Conservation (phyloP, 768 basidiomycete genomes). For the Lactarius hatsudake region DNA sequence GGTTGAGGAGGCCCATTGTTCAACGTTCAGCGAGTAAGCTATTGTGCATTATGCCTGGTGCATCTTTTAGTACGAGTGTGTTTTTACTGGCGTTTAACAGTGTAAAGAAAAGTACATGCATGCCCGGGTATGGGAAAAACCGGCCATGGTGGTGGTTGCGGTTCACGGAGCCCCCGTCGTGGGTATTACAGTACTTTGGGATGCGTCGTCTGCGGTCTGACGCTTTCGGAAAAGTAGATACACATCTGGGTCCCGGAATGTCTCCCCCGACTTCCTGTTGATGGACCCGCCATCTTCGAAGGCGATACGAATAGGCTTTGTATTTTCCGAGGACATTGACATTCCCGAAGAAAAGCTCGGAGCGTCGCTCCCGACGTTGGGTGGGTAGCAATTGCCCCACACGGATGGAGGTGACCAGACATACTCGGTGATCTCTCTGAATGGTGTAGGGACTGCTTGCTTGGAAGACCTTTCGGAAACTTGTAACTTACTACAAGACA, state of each 20-base stretch:
- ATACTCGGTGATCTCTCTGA: too few relatives aligned
- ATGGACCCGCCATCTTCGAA: not conserved
- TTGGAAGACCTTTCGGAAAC: not conserved
- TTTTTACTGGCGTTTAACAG: too few relatives aligned
- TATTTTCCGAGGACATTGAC: not conserved
- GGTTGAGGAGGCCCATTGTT: too few relatives aligned
- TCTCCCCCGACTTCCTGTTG: not conserved
- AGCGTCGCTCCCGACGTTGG: not conserved
- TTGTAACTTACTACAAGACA: too few relatives aligned
- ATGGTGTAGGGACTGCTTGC: not conserved
- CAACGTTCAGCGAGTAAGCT: too few relatives aligned
- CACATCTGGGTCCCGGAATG: not conserved
- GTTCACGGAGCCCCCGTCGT: too few relatives aligned
- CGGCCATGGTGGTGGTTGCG: too few relatives aligned
- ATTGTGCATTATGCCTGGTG: too few relatives aligned
- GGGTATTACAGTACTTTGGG: too few relatives aligned
- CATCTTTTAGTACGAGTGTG: too few relatives aligned
- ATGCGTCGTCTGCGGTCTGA: not conserved
- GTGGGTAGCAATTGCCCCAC: not conserved
- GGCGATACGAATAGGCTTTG: not conserved
- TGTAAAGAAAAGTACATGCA: too few relatives aligned
- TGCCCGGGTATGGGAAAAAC: too few relatives aligned
- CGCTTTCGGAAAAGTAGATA: not conserved
- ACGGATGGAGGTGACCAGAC: not conserved
- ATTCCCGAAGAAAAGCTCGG: not conserved